Conservation (phyloP, 163 green algal genomes). For the Scenedesmus sp. region DNA sequence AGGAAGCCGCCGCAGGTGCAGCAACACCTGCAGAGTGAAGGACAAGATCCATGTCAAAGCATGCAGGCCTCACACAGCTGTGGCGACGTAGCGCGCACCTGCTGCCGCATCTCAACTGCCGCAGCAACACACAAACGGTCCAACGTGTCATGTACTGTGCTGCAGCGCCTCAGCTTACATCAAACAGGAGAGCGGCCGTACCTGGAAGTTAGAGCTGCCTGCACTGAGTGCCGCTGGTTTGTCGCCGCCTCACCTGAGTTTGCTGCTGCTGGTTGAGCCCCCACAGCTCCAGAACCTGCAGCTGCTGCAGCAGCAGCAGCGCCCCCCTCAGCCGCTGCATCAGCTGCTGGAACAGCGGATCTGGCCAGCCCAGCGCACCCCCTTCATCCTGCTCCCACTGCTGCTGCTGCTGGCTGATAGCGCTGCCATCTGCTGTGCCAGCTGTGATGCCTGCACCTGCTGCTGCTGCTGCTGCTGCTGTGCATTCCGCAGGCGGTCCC, state of each 20-base stretch:
- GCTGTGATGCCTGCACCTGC: not conserved
- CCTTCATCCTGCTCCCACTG: not conserved
- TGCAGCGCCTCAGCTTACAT: too few species aligned
- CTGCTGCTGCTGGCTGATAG: not conserved
- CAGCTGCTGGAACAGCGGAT: not conserved
- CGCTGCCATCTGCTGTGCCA: not conserved
- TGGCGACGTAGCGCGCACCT: too few species aligned
- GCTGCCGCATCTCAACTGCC: too few species aligned
- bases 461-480: conserved; percentile 6
- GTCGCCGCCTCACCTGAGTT: not conserved
- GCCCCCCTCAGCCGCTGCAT: not conserved
- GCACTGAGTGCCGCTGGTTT: too few species aligned
- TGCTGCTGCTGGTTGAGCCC: conserved; percentile 21
- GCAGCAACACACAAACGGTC: too few species aligned
- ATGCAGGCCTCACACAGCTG: too few species aligned
- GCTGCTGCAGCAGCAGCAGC: conserved; percentile 6
- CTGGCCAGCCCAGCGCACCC: not conserved
- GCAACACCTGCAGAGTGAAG: not conserved
- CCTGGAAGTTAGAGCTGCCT: too few species aligned
- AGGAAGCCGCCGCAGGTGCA: not conserved
- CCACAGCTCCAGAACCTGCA: conserved; percentile 30
- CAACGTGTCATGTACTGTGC: too few species aligned
- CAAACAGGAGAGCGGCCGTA: too few species aligned
- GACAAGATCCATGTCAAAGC: not conserved
- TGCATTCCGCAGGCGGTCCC: not conserved